These are phyloP conservation scores for Arthrobotrys musiformis DNA, from an alignment of 2,329 filamentous ascomycete genomes.

Conservation along the genomic window DNA sequence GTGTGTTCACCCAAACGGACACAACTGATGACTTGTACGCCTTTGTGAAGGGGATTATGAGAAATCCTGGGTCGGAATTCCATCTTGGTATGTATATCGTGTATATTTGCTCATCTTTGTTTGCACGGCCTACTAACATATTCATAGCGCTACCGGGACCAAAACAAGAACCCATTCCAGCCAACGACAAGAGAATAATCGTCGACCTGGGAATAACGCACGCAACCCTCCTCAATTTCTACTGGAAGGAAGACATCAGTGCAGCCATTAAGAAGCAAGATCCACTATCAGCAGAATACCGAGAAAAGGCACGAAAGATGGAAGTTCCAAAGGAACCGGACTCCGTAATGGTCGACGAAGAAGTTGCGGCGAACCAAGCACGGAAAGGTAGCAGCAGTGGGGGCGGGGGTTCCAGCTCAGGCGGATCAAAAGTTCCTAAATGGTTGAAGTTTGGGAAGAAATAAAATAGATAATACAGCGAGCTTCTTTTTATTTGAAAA, in stretches of 20 bases:
- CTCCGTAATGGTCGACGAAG: slow-evolving; percentile 34
- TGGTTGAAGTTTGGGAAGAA: slow-evolving; percentile 56
- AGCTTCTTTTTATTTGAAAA: not conserved
- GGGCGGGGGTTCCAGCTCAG: slow-evolving; percentile 8
- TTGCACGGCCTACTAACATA: slow-evolving; percentile 12
- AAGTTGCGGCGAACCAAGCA: slow-evolving; percentile 29
- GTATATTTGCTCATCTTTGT: not conserved
- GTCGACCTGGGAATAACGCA: slow-evolving; percentile 46
- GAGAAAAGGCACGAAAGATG: slow-evolving; percentile 48
- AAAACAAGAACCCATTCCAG: slow-evolving; percentile 41
- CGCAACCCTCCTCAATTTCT: slow-evolving; percentile 48
- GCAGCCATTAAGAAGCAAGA: slow-evolving; percentile 43
- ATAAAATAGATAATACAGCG: not conserved
- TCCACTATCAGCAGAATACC: slow-evolving; percentile 45
- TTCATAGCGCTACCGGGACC: slow-evolving; percentile 46
- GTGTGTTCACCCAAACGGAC: slow-evolving; percentile 74
- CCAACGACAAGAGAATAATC: slow-evolving; percentile 38
- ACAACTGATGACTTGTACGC: slow-evolving; percentile 78
- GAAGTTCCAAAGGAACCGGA: slow-evolving; percentile 51
- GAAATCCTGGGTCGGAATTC: slow-evolving; percentile 74
- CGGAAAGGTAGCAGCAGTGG: slow-evolving; percentile 34
- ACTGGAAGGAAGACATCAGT: slow-evolving; percentile 46
- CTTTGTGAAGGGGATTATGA: slow-evolving; percentile 78
- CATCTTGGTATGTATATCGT: slow-evolving; percentile 72
- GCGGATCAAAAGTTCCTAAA: slow-evolving; percentile 45